A percentile compares a stretch with the other conserved stretches of the same genome.
Evolutionary conservation across 2,329 filamentous ascomycete species (phyloP).

Genomic region (Chaetomium sp.): DNA sequence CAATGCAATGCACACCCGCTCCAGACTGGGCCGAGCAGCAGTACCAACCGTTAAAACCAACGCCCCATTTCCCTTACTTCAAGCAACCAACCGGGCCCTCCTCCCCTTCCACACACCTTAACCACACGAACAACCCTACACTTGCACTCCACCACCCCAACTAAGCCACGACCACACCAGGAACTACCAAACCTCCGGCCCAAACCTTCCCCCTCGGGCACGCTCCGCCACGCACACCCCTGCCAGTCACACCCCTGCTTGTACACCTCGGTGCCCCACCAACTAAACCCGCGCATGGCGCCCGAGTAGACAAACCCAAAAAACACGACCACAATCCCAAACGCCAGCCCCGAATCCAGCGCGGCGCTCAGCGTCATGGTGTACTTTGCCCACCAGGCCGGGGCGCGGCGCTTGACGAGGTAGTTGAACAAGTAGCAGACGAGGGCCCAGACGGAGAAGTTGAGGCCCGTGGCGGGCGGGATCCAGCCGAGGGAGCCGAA

Average conservation of each 20-base stretch:
- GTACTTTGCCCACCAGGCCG: slow-evolving; percentile 87
- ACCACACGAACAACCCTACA: not conserved
- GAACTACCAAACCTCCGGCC: slow-evolving; percentile 60
- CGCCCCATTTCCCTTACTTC: too few relatives aligned
- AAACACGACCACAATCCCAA: slow-evolving; percentile 81
- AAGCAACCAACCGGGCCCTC: not conserved
- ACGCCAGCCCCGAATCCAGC: slow-evolving; percentile 78
- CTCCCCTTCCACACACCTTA: not conserved
- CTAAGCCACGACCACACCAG: not conserved
- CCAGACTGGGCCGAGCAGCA: not conserved
- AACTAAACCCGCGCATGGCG: slow-evolving; percentile 70
- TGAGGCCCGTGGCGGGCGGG: slow-evolving; percentile 81
- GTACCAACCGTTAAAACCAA: not conserved
- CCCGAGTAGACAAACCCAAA: slow-evolving; percentile 85
- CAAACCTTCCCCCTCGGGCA: slow-evolving; percentile 68
- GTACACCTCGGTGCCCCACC: slow-evolving; percentile 89
- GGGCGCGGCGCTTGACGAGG: slow-evolving; percentile 66
- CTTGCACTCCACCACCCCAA: too few relatives aligned
- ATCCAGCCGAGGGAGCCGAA: slow-evolving; percentile 86
- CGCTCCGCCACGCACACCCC: slow-evolving; percentile 69
- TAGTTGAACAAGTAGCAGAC: slow-evolving; percentile 87
- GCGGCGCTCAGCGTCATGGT: slow-evolving; percentile 86
- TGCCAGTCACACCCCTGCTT: slow-evolving; percentile 85
- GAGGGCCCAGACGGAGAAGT: slow-evolving; percentile 84
- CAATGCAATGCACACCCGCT: not conserved